Evolutionary conservation across 1,284 basidiomycete genomes (phyloP).

Genomic region (Cryptococcus deneoformans): DNA sequence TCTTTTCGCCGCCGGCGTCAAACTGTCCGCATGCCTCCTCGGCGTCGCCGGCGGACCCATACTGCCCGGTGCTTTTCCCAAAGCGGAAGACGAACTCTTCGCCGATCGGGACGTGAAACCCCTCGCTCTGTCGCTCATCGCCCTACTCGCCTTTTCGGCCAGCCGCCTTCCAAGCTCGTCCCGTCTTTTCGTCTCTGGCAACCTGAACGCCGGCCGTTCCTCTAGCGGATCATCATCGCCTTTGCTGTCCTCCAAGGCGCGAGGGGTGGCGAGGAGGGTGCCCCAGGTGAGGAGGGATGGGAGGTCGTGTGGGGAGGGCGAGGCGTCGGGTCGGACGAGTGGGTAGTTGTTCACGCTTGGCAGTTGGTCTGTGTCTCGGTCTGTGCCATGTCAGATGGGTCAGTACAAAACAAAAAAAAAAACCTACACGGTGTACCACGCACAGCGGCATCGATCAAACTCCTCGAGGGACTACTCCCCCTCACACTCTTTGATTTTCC

Average conservation of each 20-base stretch:
- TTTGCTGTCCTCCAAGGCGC: conserved; percentile 62
- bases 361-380: background rate
- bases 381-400: background rate
- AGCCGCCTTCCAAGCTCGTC: conserved; percentile 75
- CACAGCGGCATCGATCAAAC: conserved; percentile 83
- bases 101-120: conserved; percentile 56
- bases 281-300: conserved; percentile 94
- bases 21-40: conserved; percentile 56
- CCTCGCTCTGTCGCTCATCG: conserved; percentile 45
- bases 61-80: conserved; percentile 34
- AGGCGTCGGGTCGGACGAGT: conserved; percentile 78
- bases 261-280: conserved; percentile 78
- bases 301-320: conserved; percentile 75
- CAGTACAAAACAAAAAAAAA: no score
- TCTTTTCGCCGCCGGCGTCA: conserved; percentile 76
- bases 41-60: conserved; percentile 72
- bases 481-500: conserved; percentile 21
- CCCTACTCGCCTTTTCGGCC: conserved; percentile 56
- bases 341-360: conserved; percentile 55
- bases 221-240: conserved; percentile 52
- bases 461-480: conserved; percentile 80
- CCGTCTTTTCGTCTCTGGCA: conserved; percentile 65
- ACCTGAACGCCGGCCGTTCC: conserved; percentile 60
- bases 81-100: conserved; percentile 5
- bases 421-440: conserved; percentile 59